A percentile compares a stretch with the other conserved stretches of the same genome.
Conservation (phyloP, 345 rosid genomes). For the Arabidopsis thaliana region DNA sequence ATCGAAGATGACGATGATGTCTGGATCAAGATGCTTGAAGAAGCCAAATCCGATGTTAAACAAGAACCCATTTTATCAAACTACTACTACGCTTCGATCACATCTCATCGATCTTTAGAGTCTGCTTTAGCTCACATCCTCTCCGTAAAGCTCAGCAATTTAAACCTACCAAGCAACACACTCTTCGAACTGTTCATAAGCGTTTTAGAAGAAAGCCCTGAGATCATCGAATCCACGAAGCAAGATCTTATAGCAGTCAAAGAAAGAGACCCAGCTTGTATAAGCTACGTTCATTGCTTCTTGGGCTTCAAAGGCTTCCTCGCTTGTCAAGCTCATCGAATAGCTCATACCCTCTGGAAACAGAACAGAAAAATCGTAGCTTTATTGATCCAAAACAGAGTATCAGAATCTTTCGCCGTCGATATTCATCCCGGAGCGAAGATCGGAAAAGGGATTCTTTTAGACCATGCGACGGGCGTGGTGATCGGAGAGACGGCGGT, state of each 20-base stretch:
- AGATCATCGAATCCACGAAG: conserved; percentile 55
- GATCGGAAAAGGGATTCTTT: conserved; percentile 70
- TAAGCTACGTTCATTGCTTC: conserved; percentile 74
- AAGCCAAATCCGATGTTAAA: conserved; percentile 67
- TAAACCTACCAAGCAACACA: conserved; percentile 54
- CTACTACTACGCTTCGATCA: conserved; percentile 65
- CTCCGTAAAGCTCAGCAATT: conserved; percentile 64
- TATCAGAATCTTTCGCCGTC: conserved; percentile 68
- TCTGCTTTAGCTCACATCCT: conserved; percentile 72
- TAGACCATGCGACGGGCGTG: conserved; percentile 85
- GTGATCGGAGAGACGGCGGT: conserved; percentile 94
- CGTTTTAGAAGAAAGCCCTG: conserved; percentile 56
- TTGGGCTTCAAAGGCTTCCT: conserved; percentile 79
- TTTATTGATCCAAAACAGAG: conserved; percentile 76
- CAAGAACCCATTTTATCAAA: conserved; percentile 66
- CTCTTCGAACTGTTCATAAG: conserved; percentile 62
- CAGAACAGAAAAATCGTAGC: conserved; percentile 64
- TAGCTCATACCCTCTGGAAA: conserved; percentile 77
- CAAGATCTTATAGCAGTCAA: conserved; percentile 72
- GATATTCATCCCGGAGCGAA: conserved; percentile 90
- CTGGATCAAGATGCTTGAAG: conserved; percentile 69
- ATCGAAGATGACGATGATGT: conserved; percentile 46
- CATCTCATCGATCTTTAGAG: conserved; percentile 62
- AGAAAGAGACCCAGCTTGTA: conserved; percentile 87
- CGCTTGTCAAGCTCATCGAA: conserved; percentile 75